Conservation (phyloP, 1,139 yeast genomes). For the Taiozyma onychis region DNA sequence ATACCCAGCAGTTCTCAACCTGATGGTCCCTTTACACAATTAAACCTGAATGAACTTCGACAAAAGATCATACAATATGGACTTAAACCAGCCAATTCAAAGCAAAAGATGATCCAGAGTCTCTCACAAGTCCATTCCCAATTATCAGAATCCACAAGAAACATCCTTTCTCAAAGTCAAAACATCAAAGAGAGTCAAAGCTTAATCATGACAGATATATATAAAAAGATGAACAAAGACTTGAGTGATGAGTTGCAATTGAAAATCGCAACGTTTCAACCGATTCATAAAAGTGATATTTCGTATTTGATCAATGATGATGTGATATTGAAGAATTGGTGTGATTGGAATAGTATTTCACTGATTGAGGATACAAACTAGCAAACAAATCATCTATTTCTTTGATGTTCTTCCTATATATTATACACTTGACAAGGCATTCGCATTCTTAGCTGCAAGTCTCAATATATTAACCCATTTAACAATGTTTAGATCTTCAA, state of each 20-base stretch:
- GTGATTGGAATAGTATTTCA: slow-evolving; percentile 21
- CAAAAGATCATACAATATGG: slow-evolving; percentile 29
- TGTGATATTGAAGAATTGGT: slow-evolving; percentile 12
- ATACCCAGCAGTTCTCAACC: not conserved
- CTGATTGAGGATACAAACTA: slow-evolving; percentile 11
- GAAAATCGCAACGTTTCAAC: slow-evolving; percentile 29
- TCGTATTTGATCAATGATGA: slow-evolving; percentile 5
- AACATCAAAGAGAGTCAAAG: slow-evolving; percentile 13
- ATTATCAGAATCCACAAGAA: slow-evolving; percentile 16
- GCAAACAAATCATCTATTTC: not conserved
- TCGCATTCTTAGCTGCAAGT: slow-evolving; percentile 26
- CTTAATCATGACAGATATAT: slow-evolving; percentile 9
- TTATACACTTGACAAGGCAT: slow-evolving; percentile 1
- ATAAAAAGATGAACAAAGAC: slow-evolving; percentile 15
- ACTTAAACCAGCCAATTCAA: slow-evolving; percentile 31
- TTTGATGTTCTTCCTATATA: no score
- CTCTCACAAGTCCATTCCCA: slow-evolving; percentile 9
- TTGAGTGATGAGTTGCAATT: slow-evolving; percentile 19
- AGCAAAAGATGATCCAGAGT: slow-evolving; percentile 27
- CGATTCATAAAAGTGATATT: slow-evolving; percentile 23
- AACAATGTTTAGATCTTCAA: slow-evolving; percentile 62
- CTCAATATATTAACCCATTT: slow-evolving; percentile 53
- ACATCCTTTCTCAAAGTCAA: not conserved
- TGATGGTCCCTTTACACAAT: not conserved
- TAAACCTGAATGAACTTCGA: slow-evolving; percentile 25